These are phyloP conservation scores for Mycena filopes DNA, from an alignment of 768 basidiomycete genomes.

Conservation along the genomic window DNA sequence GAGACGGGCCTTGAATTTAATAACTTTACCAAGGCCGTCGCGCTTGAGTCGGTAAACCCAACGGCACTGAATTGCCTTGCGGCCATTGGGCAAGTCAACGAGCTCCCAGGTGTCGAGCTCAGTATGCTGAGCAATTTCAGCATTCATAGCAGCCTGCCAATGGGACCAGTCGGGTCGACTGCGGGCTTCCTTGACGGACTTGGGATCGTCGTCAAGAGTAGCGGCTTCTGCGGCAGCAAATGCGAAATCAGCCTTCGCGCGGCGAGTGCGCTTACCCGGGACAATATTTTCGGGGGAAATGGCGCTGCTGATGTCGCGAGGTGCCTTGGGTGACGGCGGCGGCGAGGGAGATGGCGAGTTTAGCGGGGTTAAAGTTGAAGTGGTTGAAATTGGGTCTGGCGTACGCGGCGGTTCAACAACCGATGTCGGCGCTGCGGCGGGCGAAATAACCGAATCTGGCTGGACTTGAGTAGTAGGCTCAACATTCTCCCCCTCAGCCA, in stretches of 20 bases:
- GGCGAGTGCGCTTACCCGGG: too few relatives aligned
- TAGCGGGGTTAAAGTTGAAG: too few relatives aligned
- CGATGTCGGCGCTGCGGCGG: neutral
- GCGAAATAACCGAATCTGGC: constrained; percentile 5
- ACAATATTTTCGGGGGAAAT: too few relatives aligned
- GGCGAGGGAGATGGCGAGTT: too few relatives aligned
- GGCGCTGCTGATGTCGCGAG: too few relatives aligned
- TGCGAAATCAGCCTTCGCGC: neutral
- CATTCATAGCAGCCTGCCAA: constrained; percentile 21
- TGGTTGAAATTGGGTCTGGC: constrained; percentile 4
- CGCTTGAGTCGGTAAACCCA: too few relatives aligned
- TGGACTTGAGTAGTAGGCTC: too few relatives aligned
- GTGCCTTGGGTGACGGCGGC: too few relatives aligned
- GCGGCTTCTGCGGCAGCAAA: constrained; percentile 9
- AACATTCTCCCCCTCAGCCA: too few relatives aligned
- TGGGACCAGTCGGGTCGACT: constrained; percentile 6
- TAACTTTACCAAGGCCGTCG: too few relatives aligned
- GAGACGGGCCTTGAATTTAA: too few relatives aligned
- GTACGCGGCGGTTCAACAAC: neutral
- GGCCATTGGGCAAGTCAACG: constrained; percentile 1
- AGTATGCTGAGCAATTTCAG: constrained; percentile 12
- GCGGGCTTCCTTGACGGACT: constrained; percentile 5
- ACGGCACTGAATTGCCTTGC: too few relatives aligned
- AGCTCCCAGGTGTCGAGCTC: constrained; percentile 26
- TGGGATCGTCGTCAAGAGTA: constrained; percentile 19